Base-by-base conservation (phyloP, 2,329 filamentous ascomycete species). In the Aspergillus ochraceus region DNA sequence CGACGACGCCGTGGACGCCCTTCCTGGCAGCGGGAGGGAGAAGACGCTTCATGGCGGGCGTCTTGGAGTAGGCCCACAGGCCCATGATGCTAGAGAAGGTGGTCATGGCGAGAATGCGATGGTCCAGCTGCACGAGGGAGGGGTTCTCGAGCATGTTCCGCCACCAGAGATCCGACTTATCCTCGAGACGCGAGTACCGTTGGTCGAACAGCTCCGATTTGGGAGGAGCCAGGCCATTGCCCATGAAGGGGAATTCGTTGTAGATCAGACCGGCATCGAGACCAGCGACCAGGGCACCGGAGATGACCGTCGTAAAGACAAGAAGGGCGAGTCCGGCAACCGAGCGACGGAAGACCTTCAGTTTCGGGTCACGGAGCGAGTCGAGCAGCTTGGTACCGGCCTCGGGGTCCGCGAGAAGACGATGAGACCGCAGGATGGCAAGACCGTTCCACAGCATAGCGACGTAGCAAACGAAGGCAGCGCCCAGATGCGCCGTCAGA, bases 201-300 rank as follows among this genome's bases (percentile, higher is more conserved):
- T 85, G 81, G 71, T 94, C 89, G 76, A 91, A 92, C 32, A 98
- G 87, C 79, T 98, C 94, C 10, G 86, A 83, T 71, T 84, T 86
- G 0, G 94, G 94, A 1, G 94, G 94, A 0, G 91, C 84, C 22
- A 96, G 80, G 11, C 92, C 92, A 3, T 86, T 77, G 9, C 95
- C 95, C 95, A 99, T 99, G 77, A 86, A 91, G 6, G 95, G 95
- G 76, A 99, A 98, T 77, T 99, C 92, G 75, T 99, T 99, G 83
- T 99, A 99, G 77, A 99, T 98, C 58, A 99, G 83, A 9, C 95
- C 95, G 9, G 95, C 95, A 73, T 99, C 95, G 14, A 99, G 88
- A 32, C 95, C 95, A 6, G 95, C 95, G 32, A 99, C 95, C 2
- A 99, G 85, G 5, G 89, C 94, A 56, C 94, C 95, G 4, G 95